Evolutionary conservation across 768 basidiomycete genomes (phyloP), one percentile per base, ranked within the genome.

Genomic region (Phaeotremella skinneri): DNA sequence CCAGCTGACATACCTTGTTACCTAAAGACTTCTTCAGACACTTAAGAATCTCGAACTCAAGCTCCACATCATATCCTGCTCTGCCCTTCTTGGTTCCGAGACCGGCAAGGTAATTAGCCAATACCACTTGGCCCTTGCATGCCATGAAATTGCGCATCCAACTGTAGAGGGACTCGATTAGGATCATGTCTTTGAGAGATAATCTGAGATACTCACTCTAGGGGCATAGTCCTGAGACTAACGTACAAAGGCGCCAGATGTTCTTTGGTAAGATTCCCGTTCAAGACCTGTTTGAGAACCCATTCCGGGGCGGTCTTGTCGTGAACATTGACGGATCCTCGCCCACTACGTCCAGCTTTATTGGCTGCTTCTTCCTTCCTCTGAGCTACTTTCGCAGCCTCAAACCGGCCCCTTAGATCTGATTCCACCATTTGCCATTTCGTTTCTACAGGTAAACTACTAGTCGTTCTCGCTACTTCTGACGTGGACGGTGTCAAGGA

Each of bases 361-460:
- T 84, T 61, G 47, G 62, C 49, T 39, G 85, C 83, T 66, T 85
- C 82, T 61, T 80, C 82, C 68, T 83, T 66, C 37, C 59, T 27
- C 55, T 57, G 54, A 29, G 55, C 49, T 41, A 42, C 27, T 34
- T 52, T 55, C 41, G 84, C 66, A 86, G 85, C 48, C 66, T 83
- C 84, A 86, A 88, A 91, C 42, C 87, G 83, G 53, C 87, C 81
- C 55, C 87, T 86, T 67, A 89, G 87, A 64, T 89, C 87, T 58
- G 85, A 89, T 72, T 87, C 83, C 4, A 99, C 87, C 72, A 98
- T 84, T 63, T 82, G 81, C 93, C 94, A 99, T 79, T 97, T 97
- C 76, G 90, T 89, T 29, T 90, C 87, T 23, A 89, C 82, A 16
- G 16, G 83, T 68, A 56, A 90, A 79, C 59, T 82, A 78, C 64